Base-by-base conservation (phyloP, 805 yeast species). In the Peterozyma toletana region DNA sequence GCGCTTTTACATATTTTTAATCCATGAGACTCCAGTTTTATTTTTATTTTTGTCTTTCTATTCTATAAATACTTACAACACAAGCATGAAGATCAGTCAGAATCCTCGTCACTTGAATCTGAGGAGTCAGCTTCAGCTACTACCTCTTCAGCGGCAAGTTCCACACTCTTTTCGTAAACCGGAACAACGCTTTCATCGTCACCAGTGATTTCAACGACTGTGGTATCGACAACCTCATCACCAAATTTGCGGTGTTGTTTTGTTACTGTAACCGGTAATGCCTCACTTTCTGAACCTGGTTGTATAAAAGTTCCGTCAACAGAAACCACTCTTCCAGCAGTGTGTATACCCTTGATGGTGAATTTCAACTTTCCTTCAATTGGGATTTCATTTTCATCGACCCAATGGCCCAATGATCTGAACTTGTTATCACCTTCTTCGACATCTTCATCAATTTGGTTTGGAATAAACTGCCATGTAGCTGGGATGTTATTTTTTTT, bases 351-450 rank as follows among this genome's bases (percentile, higher is more conserved):
- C 57, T 82, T 85, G 37, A 91, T 78, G 2, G 80, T 78, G 62
- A 93, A 89, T 52, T 71, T 72, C 41, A 91, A 62, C 61, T 87
- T 88, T 3, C 96, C 97, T 51, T 85, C 96, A 15, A 93, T 70
- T 43, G 82, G 79, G 37, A 74, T 68, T 11, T 83, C 95, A 45
- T 77, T 68, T 37, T 70, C 84, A 59, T 91, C 96, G 11, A 70
- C 70, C 99, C 99, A 91, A 59, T 85, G 77, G 1, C 99, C 99
- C 51, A 86, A 68, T 0, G 89, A 81, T 46, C 71, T 71, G 45
- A 71, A 66, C 40, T 61, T 62, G 18, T 57, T 63, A 11, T 49
- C 53, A 14, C 47, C 42, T 10, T 38, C 56, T 59, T 30, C 51
- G 11, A 47, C 49, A 27, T 55, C 51, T 50, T 78, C 87, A 53